Evolutionary conservation across 2,329 filamentous ascomycete species (phyloP).

Genomic region (Hortaea werneckii): DNA sequence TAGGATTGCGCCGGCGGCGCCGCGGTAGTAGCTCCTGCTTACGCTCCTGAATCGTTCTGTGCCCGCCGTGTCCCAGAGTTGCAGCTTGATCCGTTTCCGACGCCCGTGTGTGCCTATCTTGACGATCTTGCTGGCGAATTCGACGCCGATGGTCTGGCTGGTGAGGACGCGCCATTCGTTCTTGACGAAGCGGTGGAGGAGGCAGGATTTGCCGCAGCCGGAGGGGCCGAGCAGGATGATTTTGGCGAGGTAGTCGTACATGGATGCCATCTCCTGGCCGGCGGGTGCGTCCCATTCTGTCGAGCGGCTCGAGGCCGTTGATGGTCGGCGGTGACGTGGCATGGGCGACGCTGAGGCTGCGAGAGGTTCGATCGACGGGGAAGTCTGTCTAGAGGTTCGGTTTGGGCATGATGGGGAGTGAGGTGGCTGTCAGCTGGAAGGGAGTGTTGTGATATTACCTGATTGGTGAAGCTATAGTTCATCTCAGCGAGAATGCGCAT

Average conservation of each 20-base stretch:
- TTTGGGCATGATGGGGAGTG: too few species aligned
- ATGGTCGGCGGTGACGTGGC: conserved; percentile 35
- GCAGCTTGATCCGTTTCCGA: conserved; percentile 82
- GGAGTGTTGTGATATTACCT: neutral
- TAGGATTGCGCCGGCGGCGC: conserved; percentile 85
- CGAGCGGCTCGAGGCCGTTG: conserved; percentile 28
- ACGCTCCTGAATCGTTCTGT: conserved; percentile 95
- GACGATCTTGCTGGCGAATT: conserved; percentile 94
- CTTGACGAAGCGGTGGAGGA: conserved; percentile 92
- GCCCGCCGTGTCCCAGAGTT: conserved; percentile 96
- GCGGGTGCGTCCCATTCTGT: conserved; percentile 12
- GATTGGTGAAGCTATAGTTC: conserved; percentile 1
- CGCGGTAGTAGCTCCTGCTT: conserved; percentile 89
- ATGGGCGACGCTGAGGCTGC: conserved; percentile 17
- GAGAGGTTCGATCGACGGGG: too few species aligned
- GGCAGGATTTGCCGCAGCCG: conserved; percentile 89
- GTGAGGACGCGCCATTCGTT: conserved; percentile 83
- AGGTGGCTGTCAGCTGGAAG: neutral
- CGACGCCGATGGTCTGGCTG: conserved; percentile 96
- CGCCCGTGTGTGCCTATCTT: conserved; percentile 70
- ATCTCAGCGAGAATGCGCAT: too few species aligned
- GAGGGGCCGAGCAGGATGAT: conserved; percentile 90
- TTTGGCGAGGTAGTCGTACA: conserved; percentile 99
- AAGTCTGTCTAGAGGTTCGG: neutral
- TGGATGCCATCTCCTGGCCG: conserved; percentile 66